phyloP scores from a whole-genome alignment of 2,329 filamentous ascomycete genomes.

The Hansfordia pulvinata region DNA sequence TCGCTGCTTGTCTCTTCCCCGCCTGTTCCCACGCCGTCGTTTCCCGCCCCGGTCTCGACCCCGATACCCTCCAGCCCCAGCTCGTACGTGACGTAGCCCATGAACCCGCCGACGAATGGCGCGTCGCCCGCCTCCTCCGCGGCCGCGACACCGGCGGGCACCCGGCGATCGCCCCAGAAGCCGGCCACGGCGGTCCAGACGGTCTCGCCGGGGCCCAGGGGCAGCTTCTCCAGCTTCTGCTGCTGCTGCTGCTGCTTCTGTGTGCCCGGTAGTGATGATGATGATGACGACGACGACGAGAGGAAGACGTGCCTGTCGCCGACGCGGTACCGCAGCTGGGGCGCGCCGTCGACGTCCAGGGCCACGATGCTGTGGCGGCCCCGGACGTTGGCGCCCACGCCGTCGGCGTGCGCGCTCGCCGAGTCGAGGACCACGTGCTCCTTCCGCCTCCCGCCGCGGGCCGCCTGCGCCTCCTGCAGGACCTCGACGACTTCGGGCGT shows the following conservation, averaged over 20 bases:
- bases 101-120: conserved; percentile 70
- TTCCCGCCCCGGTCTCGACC: too few relatives aligned
- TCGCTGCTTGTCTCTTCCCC: too few relatives aligned
- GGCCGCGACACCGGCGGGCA: too few relatives aligned
- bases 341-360: conserved; percentile 41
- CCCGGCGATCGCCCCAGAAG: conserved; percentile 22
- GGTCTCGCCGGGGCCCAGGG: conserved; percentile 13
- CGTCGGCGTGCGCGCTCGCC: conserved; percentile 34
- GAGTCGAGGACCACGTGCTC: conserved; percentile 47
- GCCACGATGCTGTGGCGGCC: conserved; percentile 66
- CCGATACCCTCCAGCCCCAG: conserved; percentile 53
- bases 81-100: conserved; percentile 79
- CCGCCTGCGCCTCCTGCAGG: conserved; percentile 23
- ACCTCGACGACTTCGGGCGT: conserved; percentile 41
- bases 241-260: conserved; percentile 1
- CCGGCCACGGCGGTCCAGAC: conserved; percentile 38
- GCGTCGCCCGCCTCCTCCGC: too few relatives aligned
- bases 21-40: too few relatives aligned
- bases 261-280: too few relatives aligned
- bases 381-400: conserved; percentile 28
- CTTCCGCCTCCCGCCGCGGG: too few relatives aligned
- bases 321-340: conserved; percentile 43
- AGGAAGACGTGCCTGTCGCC: conserved; percentile 27
- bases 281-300: conserved; percentile 7
- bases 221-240: conserved; percentile 12